Evolutionary conservation across 805 yeast species (phyloP), one percentile per base, ranked within the genome.

Genomic region (Ogataea zsoltii): DNA sequence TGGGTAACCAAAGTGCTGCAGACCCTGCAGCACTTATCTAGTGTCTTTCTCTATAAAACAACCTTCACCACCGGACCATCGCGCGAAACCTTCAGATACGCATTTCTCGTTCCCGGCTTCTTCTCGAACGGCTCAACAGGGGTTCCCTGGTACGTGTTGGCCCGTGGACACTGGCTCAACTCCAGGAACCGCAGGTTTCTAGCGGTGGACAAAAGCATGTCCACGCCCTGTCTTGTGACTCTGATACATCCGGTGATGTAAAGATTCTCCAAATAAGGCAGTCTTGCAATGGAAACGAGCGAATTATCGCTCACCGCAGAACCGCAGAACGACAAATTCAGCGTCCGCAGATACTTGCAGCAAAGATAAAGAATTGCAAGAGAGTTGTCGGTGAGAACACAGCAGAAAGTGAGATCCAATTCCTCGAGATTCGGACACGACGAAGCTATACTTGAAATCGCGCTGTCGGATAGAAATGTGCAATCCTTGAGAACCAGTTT

Each of bases 301-400:
- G 89, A 80, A 14, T 82, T 74, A 55, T 86, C 92, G 56, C 88
- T 81, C 4, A 86, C 89, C 1, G 92, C 91, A 25, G 85, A 76
- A 3, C 92, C 92, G 64, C 92, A 86, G 57, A 84, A 86, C 9
- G 88, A 80, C 28, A 85, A 61, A 53, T 83, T 83, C 49, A 86
- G 65, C 16, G 65, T 62, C 34, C 69, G 61, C 47, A 86, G 62
- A 6, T 70, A 62, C 39, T 78, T 82, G 57, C 89, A 84, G n/a
- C 87, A 85, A 14, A 82, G 65, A 49, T 85, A 75, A 16, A 86
- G 62, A 2, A 83, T 79, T 51, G 85, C 88, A 21, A 86, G 69
- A 2, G 91, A 74, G 31, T 78, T 73, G 57, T 86, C 91, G 9
- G 86, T 77, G 38, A 86, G 63, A 2, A 88, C 83, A 65, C 92